Evolutionary conservation across 805 yeast species (phyloP).

Genomic region (Kluyveromyces lactis): DNA sequence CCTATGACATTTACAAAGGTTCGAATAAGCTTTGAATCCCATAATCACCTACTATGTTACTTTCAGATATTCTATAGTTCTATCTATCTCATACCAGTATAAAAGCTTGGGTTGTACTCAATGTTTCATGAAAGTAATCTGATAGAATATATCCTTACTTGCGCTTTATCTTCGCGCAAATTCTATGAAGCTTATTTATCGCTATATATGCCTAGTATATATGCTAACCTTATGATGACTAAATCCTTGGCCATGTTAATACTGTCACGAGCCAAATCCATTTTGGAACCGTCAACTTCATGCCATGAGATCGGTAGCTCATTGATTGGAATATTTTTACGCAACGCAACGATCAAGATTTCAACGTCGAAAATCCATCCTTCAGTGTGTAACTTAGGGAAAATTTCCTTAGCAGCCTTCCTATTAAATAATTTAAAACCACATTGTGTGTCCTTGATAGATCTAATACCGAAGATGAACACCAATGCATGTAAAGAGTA

Average conservation of each 20-base stretch:
- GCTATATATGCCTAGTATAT: constrained; percentile 72
- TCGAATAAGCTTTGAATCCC: constrained; percentile 22
- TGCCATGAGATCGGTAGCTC: constrained; percentile 95
- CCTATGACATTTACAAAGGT: constrained; percentile 31
- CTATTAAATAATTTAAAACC: constrained; percentile 90
- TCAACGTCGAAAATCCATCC: constrained; percentile 99
- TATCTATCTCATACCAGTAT: too few species aligned
- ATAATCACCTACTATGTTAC: neutral
- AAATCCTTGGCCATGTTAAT: constrained; percentile 90
- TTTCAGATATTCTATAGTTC: too few species aligned
- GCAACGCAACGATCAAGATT: constrained; percentile 68
- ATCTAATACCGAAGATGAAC: constrained; percentile 79
- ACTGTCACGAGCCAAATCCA: constrained; percentile 85
- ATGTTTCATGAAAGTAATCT: too few species aligned
- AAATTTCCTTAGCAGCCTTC: constrained; percentile 52
- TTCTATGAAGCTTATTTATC: constrained; percentile 14
- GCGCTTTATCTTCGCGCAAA: too few species aligned
- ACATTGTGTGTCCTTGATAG: constrained; percentile 90
- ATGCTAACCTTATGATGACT: constrained; percentile 84
- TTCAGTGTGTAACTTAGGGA: constrained; percentile 91
- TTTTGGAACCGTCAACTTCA: constrained; percentile 92
- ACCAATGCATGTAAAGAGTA: constrained; percentile 83
- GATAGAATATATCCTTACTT: too few species aligned
- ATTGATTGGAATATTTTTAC: constrained; percentile 54
- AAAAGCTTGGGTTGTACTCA: too few species aligned